Percentiles rank a stretch among this genome's conserved stretches.
These are phyloP conservation scores for Bipolaris zeicola DNA, from an alignment of 2,329 filamentous ascomycete genomes.

Conservation along the genomic window DNA sequence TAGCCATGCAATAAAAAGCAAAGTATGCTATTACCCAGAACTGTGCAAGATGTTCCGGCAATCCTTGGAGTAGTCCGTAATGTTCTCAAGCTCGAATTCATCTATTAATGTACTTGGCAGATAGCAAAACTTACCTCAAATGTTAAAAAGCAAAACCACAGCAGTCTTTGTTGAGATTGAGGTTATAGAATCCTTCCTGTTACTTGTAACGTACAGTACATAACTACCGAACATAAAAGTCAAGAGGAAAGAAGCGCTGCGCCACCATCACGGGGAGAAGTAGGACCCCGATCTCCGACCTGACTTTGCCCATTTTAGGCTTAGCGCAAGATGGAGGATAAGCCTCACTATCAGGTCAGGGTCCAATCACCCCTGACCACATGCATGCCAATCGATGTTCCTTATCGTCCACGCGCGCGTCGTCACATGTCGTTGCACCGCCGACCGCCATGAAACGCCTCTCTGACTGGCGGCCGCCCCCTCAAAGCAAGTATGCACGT, in stretches of 20 bases:
- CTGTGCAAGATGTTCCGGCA: too few relatives aligned
- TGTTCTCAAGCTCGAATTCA: too few relatives aligned
- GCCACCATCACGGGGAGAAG: background rate
- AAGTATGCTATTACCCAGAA: too few relatives aligned
- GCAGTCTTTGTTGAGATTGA: too few relatives aligned
- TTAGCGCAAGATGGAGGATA: background rate
- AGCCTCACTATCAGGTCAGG: slow-evolving; percentile 5
- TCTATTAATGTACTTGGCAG: too few relatives aligned
- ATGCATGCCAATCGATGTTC: slow-evolving; percentile 4
- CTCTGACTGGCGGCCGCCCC: slow-evolving; percentile 10
- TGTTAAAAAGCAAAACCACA: too few relatives aligned
- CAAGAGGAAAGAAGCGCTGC: background rate
- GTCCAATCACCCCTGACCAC: slow-evolving; percentile 1
- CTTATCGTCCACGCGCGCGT: slow-evolving; percentile 14
- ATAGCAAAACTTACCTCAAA: too few relatives aligned
- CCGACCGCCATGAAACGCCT: slow-evolving; percentile 11
- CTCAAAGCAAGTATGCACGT: background rate
- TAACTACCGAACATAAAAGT: too few relatives aligned
- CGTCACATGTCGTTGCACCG: slow-evolving; percentile 20
- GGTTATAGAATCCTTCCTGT: too few relatives aligned
- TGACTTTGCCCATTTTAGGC: background rate
- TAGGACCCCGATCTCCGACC: background rate
- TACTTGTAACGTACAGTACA: too few relatives aligned
- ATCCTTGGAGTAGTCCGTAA: too few relatives aligned
- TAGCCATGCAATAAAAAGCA: too few relatives aligned